Base-by-base conservation (phyloP, 495 filamentous ascomycete genomes). In the Friedmanniomyces endolithicus region DNA sequence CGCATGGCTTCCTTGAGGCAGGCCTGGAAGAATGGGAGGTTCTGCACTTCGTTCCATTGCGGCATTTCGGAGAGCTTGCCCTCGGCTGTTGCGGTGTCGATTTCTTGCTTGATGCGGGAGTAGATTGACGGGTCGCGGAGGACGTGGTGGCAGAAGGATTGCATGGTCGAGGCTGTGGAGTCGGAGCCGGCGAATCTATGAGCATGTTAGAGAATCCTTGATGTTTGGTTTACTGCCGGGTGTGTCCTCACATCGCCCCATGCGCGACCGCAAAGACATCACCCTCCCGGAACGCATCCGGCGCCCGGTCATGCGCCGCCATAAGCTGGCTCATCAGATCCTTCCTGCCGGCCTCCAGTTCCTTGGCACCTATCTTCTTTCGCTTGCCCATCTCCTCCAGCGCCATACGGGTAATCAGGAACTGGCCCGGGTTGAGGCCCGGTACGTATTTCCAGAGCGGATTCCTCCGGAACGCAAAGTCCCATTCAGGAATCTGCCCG, bases 221-320 rank as follows among this genome's bases (percentile, higher is more conserved):
- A 47, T 2, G 24, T 20, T 34, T 19, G 6, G 16, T 2, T 3
- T 25, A 17, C 47, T 19, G 3, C 9, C 25, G 34, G 11, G 11
- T 23, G 39, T 9, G 25, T 8, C 70, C 70, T 67, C 48, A 75
- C 70, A 80, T 74, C 14, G 76, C 75, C 16, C 72, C 74, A 50
- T 78, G 74, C 6, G 76, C 72, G 11, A 79, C 71, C 24, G 75
- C 72, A 65, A 77, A 78, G 29, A 77, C 74, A 51, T 79, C 75
- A 3, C 71, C 73, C 60, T 75, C 69, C 20, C 68, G 53, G 56
- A 77, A 78, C 50, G 57, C 69, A 25, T 68, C 60, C n/a, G 71
- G 69, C 17, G 72, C 71, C 61, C 71, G 74, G 12, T 72, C 48
- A 47, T 74, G 72, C 1, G 72, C 75, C 59, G 67, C 63, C 34